Base-by-base conservation (phyloP, 2,329 filamentous ascomycete species). In the Fusarium sp. region DNA sequence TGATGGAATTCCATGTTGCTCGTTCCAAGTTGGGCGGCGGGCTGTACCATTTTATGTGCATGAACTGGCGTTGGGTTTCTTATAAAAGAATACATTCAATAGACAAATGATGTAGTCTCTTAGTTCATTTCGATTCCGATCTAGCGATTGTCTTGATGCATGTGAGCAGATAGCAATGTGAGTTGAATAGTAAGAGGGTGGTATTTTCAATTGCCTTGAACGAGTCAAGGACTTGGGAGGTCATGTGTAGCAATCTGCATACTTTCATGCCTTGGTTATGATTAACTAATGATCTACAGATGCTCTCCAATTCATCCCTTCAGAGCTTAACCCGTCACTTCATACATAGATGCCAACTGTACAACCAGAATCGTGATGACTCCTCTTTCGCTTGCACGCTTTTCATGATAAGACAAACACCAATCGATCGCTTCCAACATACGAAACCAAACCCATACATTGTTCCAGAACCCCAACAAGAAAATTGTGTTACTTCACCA, bases 31-130 rank as follows among this genome's bases (percentile, higher is more conserved):
- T 20, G 27, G 51, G 60, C 44, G 54, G 60, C 44, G 55, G 64
- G 59, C 20, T 72, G 59, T 72, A 64, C 40, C 54, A 66, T 65
- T 58, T 66, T 62, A 69, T 71, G 61, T 71, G 67, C 74, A 76
- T 76, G 72, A 68, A 67, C 45, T 58, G 74, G 74, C 74, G 74
- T 76, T 76, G 34, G 68, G 62, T 65, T 67, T 65, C 32, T 54
- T 61, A 48, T 55, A 49, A 70, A 75, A 70, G 74, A 58, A 64
- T 61, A 30, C 52, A 60, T 70, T 64, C 29, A 58, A 59, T 72
- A 58, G 52, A 69, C 60, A 52, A 60, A 59, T 63, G 62, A 59
- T 58, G 20, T 53, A 22, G 56, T 69, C 20, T 30, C n/a, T 49
- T 41, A 32, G 30, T 51, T 38, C 41, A 30, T 62, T 24, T 25